Conservation (phyloP, 2,329 filamentous ascomycete genomes). For the Canariomyces notabilis region DNA sequence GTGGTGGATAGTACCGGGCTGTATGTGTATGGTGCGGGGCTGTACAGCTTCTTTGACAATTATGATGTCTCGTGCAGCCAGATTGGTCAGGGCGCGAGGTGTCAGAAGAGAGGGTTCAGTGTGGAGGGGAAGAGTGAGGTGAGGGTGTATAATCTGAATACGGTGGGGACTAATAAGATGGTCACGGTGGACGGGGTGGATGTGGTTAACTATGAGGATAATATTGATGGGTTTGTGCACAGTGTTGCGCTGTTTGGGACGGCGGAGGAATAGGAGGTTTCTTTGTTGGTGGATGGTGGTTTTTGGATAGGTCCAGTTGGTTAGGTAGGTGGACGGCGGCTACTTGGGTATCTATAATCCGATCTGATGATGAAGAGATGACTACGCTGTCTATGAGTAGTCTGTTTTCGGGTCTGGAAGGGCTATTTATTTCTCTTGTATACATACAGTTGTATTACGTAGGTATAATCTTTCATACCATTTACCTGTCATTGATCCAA, state of each 20-base stretch:
- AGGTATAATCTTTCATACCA: no score
- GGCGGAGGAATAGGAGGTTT: neutral
- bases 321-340: no score
- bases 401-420: no score
- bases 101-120: constrained; percentile 37
- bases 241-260: constrained; percentile 21
- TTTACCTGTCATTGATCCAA: no score
- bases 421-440: no score
- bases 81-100: constrained; percentile 32
- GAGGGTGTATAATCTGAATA: constrained; percentile 43
- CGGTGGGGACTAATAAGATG: constrained; percentile 39
- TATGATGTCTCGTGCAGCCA: constrained; percentile 42
- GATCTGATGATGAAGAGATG: no score
- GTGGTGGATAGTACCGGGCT: constrained; percentile 49
- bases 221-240: constrained; percentile 23
- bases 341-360: no score
- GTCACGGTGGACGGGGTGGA: constrained; percentile 28
- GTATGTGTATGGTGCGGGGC: constrained; percentile 52
- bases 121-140: constrained; percentile 35
- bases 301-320: no score
- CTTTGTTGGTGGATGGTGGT: no score
- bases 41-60: constrained; percentile 58
- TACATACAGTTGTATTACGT: no score
- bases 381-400: no score
- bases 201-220: constrained; percentile 21